Evolutionary conservation across 495 filamentous ascomycete species (phyloP), one percentile per base, ranked within the genome.

Genomic region (Penicillium goetzii): DNA sequence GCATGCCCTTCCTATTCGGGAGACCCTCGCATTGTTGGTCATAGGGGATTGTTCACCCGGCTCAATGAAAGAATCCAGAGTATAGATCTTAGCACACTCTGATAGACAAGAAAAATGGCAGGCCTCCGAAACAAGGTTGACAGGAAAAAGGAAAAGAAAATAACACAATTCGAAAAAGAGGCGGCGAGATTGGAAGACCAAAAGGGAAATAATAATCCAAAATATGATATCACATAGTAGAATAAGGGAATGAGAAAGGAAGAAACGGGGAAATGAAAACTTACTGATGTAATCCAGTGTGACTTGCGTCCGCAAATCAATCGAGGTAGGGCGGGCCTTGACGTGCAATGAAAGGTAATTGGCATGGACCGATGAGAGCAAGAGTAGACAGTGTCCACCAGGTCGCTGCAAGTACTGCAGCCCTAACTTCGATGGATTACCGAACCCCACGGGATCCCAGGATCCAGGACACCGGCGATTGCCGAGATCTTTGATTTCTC

Each of bases 261-360:
- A 38, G 54, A 57, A 28, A 17, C 12, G 36, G 36, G n/a, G 51
- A 40, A 52, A 45, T 26, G 23, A 19, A 56, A 59, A 61, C 72
- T 69, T 68, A 76, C 72, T 58, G 59, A 55, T 61, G 63, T 60
- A 62, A 66, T 66, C 52, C 30, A 26, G 59, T 59, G 59, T 34
- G 36, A 62, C 59, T 58, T 28, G 33, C n/a, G 51, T 47, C 34
- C 53, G 19, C 30, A 54, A 63, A 40, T 63, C 36, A 50, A 51
- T 21, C 60, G 25, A 17, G 21, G 43, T 30, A 58, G n/a, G 64
- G 56, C 58, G 43, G 43, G 21, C 43, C 41, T 60, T 60, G 57
- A 53, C 17, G 17, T 41, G 34, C 19, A 56, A 17, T 52, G 32
- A 25, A 40, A 43, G 33, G 33, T 43, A 28, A 15, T 23, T 57